These are phyloP conservation scores for Gynochthodes officinalis DNA, from an alignment of 257 asterid species.

Conservation along the genomic window DNA sequence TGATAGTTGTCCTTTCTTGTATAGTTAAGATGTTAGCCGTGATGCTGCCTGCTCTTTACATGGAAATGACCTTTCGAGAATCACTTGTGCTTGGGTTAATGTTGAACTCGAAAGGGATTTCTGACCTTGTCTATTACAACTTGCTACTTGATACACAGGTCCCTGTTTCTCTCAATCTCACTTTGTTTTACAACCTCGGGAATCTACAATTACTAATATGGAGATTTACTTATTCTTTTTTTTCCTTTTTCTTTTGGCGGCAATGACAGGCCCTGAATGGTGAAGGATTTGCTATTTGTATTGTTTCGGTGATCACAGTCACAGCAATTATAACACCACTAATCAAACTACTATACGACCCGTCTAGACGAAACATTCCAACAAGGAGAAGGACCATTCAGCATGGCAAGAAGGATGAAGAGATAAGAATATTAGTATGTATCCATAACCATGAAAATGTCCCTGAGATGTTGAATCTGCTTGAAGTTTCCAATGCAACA, in stretches of 20 bases:
- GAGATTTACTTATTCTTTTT: neutral
- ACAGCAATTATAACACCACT: slow-evolving; percentile 57
- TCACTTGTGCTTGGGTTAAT: slow-evolving; percentile 61
- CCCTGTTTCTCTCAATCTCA: neutral
- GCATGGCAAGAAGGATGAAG: slow-evolving; percentile 42
- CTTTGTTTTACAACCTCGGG: neutral
- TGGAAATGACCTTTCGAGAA: slow-evolving; percentile 35
- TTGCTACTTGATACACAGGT: slow-evolving; percentile 54
- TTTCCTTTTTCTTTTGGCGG: neutral
- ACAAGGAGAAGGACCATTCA: slow-evolving; percentile 53
- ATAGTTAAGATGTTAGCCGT: slow-evolving; percentile 37
- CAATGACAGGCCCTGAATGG: slow-evolving; percentile 40
- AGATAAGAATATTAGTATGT: slow-evolving; percentile 57
- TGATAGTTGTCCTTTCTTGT: slow-evolving; percentile 27
- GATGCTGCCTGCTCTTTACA: slow-evolving; percentile 29
- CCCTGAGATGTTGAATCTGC: slow-evolving; percentile 54
- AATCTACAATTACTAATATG: no score
- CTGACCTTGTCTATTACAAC: slow-evolving; percentile 61
- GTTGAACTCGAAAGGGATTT: slow-evolving; percentile 53
- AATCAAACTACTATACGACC: slow-evolving; percentile 46
- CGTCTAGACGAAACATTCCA: slow-evolving; percentile 30
- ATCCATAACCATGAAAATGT: slow-evolving; percentile 54
- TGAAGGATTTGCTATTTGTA: slow-evolving; percentile 53
- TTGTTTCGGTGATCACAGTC: slow-evolving; percentile 47
- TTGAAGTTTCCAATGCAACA: slow-evolving; percentile 61